Percentiles rank a stretch among this genome's conserved stretches.
Evolutionary conservation across 2,329 filamentous ascomycete species (phyloP).

Genomic region (Sporothrix pallida): DNA sequence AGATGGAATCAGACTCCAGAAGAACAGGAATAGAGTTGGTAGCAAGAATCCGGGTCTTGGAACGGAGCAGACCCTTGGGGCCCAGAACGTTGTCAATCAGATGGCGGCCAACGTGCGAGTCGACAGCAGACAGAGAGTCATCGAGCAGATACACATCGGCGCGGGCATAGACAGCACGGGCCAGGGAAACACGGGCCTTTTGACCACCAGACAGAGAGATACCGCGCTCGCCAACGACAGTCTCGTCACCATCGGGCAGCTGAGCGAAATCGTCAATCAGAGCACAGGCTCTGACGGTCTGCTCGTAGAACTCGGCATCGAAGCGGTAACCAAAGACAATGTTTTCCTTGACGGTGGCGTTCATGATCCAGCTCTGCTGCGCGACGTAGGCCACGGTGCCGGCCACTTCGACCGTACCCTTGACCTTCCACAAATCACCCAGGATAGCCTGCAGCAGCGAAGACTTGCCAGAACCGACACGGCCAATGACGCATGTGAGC

Average conservation of each 20-base stretch:
- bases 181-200: slow-evolving; percentile 90
- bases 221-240: slow-evolving; percentile 93
- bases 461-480: slow-evolving; percentile 94
- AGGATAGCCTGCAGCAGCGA: slow-evolving; percentile 87
- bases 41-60: slow-evolving; percentile 89
- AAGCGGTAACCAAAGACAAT: slow-evolving; percentile 95
- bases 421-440: slow-evolving; percentile 88
- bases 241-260: slow-evolving; percentile 94
- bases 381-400: slow-evolving; percentile 89
- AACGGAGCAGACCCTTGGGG: slow-evolving; percentile 76
- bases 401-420: slow-evolving; percentile 80
- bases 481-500: slow-evolving; percentile 87
- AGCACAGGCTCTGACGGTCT: slow-evolving; percentile 89
- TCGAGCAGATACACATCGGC: slow-evolving; percentile 97
- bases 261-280: slow-evolving; percentile 88
- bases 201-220: slow-evolving; percentile 96
- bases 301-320: slow-evolving; percentile 92
- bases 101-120: slow-evolving; percentile 94
- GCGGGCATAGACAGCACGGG: slow-evolving; percentile 91
- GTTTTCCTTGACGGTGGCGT: slow-evolving; percentile 95
- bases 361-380: slow-evolving; percentile 96
- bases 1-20: slow-evolving; percentile 86
- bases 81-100: slow-evolving; percentile 94
- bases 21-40: slow-evolving; percentile 95
- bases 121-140: slow-evolving; percentile 94